Evolutionary conservation across 768 basidiomycete genomes (phyloP), one percentile per base, ranked within the genome.

Genomic region (Russula olivacea): DNA sequence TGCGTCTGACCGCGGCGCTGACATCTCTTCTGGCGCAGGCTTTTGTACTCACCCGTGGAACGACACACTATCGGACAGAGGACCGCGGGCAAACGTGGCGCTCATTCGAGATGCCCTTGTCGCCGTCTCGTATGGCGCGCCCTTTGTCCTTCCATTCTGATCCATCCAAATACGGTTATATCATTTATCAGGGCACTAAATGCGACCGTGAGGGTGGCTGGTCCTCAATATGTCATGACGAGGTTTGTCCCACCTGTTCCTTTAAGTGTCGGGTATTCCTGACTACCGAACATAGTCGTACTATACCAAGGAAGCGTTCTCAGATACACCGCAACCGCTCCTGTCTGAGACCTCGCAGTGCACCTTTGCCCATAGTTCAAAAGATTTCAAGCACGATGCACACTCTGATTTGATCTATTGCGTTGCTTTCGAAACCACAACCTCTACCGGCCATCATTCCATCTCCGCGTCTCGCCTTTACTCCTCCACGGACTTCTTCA

Each of bases 101-200:
- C 58, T 72, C 83, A 0, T 98, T 98, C 72, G 77, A 86, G 2
- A 80, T 92, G 41, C 83, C 87, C 6, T 55, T 81, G 7, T 68
- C 78, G 0, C 87, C 89, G 0, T 82, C 88, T 0, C 75, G 81
- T 49, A 79, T 87, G 14, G 61, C 79, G 3, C 75, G 77, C 32
- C 90, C 91, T 2, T 81, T 99, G 5, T 85, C 91, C 0, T 99
- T 98, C 77, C 94, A 98, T 69, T 88, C 92, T 0, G 84, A 87
- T 61, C 76, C 83, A 30, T 72, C 76, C 30, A 89, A 91, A 65
- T 84, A 80, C 72, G 88, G 83, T 0, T 80, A 86, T 70, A 84
- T 95, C 57, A 76, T 95, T 14, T 93, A 88, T 71, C 90, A 93
- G 67, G 91, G 90, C 11, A 83, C 83, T 0, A 67, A 69, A 4